Conservation (phyloP, 441 rosid genomes). For the Corymbia calophylla region DNA sequence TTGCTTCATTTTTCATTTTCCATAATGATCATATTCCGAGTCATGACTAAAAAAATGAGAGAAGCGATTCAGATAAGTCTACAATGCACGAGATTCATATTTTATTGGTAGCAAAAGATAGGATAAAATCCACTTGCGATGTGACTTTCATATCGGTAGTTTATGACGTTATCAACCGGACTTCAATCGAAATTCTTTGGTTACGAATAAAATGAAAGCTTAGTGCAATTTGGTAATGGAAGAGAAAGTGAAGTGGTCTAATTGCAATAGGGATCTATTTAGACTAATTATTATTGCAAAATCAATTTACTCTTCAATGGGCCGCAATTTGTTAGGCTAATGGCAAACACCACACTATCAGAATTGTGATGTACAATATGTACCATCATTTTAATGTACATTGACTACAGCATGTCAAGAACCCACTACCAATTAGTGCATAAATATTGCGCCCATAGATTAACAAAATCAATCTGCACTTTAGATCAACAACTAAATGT, state of each 20-base stretch:
- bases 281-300: neutral
- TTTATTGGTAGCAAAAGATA: neutral
- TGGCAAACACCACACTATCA: neutral
- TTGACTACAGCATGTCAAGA: neutral
- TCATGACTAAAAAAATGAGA: neutral
- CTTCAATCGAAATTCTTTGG: neutral
- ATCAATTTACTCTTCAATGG: neutral
- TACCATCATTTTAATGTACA: neutral
- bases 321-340: neutral
- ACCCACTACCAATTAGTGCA: neutral
- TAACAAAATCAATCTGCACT: neutral
- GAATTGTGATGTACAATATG: neutral
- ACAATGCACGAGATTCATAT: neutral
- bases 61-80: neutral
- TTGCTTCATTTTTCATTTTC: neutral
- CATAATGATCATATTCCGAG: neutral
- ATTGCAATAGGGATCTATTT: neutral
- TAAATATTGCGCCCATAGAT: neutral
- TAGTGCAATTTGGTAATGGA: neutral
- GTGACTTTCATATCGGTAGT: neutral
- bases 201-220: neutral
- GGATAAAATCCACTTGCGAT: neutral
- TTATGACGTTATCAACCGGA: neutral
- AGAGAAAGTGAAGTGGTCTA: neutral
- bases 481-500: neutral